These are phyloP conservation scores for Zanthoxylum bungeanum DNA, from an alignment of 345 rosid species.

Conservation along the genomic window DNA sequence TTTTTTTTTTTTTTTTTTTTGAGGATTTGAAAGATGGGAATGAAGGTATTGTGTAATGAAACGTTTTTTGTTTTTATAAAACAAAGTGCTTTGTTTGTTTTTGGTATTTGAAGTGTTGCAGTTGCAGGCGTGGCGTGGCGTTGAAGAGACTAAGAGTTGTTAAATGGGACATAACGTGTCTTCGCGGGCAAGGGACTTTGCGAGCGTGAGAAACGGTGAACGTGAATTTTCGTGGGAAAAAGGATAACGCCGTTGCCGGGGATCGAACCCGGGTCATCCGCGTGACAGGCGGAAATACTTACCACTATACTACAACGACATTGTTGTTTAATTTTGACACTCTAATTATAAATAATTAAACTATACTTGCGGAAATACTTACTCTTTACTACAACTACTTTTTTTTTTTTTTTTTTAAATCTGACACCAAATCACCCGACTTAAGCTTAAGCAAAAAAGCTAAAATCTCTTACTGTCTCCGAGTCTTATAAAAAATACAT, in stretches of 20 bases:
- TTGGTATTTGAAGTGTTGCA: no score
- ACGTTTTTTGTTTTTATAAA: neutral
- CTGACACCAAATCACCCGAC: no score
- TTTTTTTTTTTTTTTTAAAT: no score
- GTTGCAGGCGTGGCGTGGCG: slow-evolving; percentile 6
- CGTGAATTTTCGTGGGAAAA: neutral
- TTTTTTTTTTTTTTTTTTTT: no score
- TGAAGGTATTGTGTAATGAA: neutral
- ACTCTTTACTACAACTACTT: no score
- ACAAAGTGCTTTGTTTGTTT: neutral
- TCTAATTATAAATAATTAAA: no score
- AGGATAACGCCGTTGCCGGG: slow-evolving; percentile 72
- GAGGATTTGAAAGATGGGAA: neutral
- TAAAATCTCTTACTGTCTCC: no score
- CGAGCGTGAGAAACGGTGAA: no score
- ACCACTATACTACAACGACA: slow-evolving; percentile 32
- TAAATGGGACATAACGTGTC: slow-evolving; percentile 8
- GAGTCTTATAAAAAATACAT: no score
- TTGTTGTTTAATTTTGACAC: no score
- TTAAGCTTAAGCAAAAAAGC: no score
- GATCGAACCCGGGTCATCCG: slow-evolving; percentile 89
- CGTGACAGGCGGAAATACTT: slow-evolving; percentile 58
- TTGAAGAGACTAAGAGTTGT: neutral
- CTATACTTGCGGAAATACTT: no score
- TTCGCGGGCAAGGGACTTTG: slow-evolving; percentile 20